Conservation (phyloP, 495 filamentous ascomycete genomes). For the Elasticomyces elasticus region DNA sequence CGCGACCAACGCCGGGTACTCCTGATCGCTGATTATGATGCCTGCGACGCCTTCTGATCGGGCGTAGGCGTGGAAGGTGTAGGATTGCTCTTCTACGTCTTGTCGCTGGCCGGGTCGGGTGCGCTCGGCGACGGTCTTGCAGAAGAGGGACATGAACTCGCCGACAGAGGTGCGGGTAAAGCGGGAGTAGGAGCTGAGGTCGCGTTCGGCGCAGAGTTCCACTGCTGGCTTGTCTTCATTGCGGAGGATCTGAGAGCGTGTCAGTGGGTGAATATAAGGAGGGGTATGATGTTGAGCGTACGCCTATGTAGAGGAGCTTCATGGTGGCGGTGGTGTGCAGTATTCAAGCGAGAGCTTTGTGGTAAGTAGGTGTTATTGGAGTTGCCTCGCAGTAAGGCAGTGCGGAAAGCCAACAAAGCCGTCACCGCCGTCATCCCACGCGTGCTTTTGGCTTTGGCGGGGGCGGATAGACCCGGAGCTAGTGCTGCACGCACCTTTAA, state of each 20-base stretch:
- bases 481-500: no score
- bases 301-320: conserved; percentile 91
- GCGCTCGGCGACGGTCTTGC: conserved; percentile 66
- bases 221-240: conserved; percentile 69
- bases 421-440: no score
- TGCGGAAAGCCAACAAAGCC: no score
- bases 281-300: conserved; percentile 38
- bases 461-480: no score
- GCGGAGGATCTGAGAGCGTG: conserved; percentile 55
- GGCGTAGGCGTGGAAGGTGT: conserved; percentile 83
- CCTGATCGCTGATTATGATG: conserved; percentile 79
- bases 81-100: conserved; percentile 81
- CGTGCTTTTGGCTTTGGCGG: no score
- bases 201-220: conserved; percentile 70
- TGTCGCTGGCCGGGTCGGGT: conserved; percentile 80
- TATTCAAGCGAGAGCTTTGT: no score
- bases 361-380: no score
- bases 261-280: conserved; percentile 2
- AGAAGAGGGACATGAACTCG: conserved; percentile 62
- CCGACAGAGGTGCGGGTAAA: conserved; percentile 60
- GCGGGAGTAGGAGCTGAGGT: conserved; percentile 68
- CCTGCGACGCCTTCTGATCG: conserved; percentile 79
- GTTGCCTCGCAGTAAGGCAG: no score
- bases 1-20: conserved; percentile 85
- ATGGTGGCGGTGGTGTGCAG: conserved; percentile 43